Conservation (phyloP, 129 eudicot species). For the Erigeron canadensis region DNA sequence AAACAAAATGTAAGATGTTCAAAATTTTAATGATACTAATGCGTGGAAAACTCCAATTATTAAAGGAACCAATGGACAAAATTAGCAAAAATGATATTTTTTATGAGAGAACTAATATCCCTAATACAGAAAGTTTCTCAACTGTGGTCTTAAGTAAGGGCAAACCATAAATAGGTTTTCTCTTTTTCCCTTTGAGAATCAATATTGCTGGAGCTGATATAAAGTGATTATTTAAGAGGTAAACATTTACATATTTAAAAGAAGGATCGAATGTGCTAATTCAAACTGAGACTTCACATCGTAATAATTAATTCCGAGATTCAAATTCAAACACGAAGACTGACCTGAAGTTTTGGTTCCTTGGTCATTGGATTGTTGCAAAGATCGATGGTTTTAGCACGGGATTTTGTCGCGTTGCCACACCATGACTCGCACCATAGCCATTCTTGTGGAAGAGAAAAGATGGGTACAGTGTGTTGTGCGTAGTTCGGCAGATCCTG, state of each 20-base stretch:
- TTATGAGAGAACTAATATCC: no score
- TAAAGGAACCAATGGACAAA: no score
- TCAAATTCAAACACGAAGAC: background rate
- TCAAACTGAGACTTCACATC: background rate
- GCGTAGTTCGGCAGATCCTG: slow-evolving; percentile 99
- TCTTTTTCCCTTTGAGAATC: no score
- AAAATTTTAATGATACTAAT: no score
- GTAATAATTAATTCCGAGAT: background rate
- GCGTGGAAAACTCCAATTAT: no score
- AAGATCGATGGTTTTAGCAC: slow-evolving; percentile 92
- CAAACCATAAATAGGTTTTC: no score
- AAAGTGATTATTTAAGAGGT: background rate
- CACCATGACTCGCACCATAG: slow-evolving; percentile 99
- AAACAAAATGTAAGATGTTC: no score
- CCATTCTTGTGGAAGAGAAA: slow-evolving; percentile 99
- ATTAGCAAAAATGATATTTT: no score
- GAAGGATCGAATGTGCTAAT: background rate
- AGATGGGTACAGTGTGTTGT: slow-evolving; percentile 88
- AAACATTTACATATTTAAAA: no score
- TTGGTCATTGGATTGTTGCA: slow-evolving; percentile 99
- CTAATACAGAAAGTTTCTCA: no score
- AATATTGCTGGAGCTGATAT: background rate
- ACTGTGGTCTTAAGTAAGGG: no score
- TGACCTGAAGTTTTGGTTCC: slow-evolving; percentile 97
- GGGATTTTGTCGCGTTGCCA: slow-evolving; percentile 82